Evolutionary conservation across 225 moss, liverwort and hornwort genomes (phyloP).

Genomic region (Bryoerythrophyllum caledonicum): DNA sequence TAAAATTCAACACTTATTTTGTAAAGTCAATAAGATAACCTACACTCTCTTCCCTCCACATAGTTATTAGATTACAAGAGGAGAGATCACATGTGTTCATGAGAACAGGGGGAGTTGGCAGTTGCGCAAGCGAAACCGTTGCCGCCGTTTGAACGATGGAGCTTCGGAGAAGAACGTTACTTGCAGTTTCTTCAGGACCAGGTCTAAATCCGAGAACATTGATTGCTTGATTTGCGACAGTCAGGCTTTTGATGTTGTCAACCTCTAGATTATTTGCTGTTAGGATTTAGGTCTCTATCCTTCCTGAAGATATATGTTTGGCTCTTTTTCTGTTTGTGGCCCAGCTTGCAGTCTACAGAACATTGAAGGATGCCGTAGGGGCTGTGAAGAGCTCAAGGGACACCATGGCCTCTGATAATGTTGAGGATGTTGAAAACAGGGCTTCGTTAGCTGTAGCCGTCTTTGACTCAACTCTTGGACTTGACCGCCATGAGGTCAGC

Average conservation of each 20-base stretch:
- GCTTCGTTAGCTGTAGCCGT: slow-evolving; percentile 60
- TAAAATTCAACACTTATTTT: slow-evolving; percentile 8
- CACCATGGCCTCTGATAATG: slow-evolving; percentile 23
- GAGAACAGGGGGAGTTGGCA: slow-evolving; percentile 79
- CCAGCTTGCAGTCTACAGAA: slow-evolving; percentile 88
- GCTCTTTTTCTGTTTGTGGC: slow-evolving; percentile 35
- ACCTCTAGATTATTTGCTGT: slow-evolving; percentile 1
- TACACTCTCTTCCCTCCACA: too few species aligned
- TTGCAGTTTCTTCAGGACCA: slow-evolving; percentile 86
- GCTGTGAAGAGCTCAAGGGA: slow-evolving; percentile 52
- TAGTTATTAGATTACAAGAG: too few species aligned
- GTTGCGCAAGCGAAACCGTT: slow-evolving; percentile 72
- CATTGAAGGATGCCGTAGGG: slow-evolving; percentile 61
- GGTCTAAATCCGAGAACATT: slow-evolving; percentile 43
- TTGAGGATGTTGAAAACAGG: slow-evolving; percentile 51
- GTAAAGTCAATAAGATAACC: too few species aligned
- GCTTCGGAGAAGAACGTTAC: slow-evolving; percentile 77
- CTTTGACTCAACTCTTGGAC: slow-evolving; percentile 69
- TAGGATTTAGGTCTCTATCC: not conserved
- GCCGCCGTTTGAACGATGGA: slow-evolving; percentile 92
- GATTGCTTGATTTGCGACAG: not conserved
- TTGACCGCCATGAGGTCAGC: slow-evolving; percentile 80
- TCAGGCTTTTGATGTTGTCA: not conserved
- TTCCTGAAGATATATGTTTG: slow-evolving; percentile 8
- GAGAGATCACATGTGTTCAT: not conserved